Evolutionary conservation across 208 protist species (phyloP), one percentile per base, ranked within the genome.

Genomic region (Leishmania martiniquensis): DNA sequence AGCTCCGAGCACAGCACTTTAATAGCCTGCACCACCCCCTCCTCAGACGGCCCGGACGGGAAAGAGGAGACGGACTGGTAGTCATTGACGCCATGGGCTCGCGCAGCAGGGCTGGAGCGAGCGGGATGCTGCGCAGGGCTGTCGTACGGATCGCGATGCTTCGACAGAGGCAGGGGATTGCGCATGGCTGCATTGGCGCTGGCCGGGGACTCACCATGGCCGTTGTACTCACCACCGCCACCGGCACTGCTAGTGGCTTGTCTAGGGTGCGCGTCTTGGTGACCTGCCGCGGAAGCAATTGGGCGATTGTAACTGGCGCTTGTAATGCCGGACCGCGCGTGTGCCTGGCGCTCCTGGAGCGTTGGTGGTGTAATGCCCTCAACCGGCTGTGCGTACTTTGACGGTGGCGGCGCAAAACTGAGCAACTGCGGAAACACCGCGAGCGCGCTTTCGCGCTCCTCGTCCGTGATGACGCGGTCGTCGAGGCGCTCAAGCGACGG

Each of bases 1-100:
- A 97, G 78, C 65, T 97, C 91, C 52, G 90, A 89, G 74, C 90
- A 90, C 22, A 97, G 75, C 42, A 95, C 86, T 69, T 97, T 95
- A 13, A 97, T 86, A 3, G 93, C 93, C 82, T 93, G 91, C 52
- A 97, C 84, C 22, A 95, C 90, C 39, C 93, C 91, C 42, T 86
- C 85, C 77, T 96, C 93, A 2, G 89, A 89, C 10, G 93, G 91
- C 0, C 91, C 91, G 34, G 78, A 20, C 45, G 55, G 51, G 44
- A 45, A 45, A 17, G 81, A 88, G 15, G 80, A 76, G 37, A 81
- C 25, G 17, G 76, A 67, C 44, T 67, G 62, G 34, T 70, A 80
- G 6, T 80, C 72, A 44, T 79, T 75, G 1, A 70, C 42, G 6
- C 59, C 70, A 69, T 76, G 54, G 44, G 73, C 69, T 65, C 78